phyloP scores from a whole-genome alignment of 257 asterid species.

The Nemophila menziesii region DNA sequence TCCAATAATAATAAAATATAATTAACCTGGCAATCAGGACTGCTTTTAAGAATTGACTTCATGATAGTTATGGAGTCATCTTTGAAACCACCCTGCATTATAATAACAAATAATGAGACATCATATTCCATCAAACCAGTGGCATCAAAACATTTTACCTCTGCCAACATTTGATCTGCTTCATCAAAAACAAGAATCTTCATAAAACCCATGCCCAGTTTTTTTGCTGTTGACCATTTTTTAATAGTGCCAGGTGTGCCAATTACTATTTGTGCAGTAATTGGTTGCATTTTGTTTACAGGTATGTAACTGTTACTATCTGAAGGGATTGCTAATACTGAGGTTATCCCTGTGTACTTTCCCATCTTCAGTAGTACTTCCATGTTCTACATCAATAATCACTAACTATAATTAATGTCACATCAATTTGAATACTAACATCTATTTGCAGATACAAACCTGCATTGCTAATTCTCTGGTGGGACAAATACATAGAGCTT shows the following conservation, averaged over 20 bases:
- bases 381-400: conserved; percentile 47
- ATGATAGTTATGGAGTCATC: conserved; percentile 63
- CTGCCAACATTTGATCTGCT: conserved; percentile 94
- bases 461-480: conserved; percentile 92
- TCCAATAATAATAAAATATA: conserved; percentile 1
- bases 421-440: background rate
- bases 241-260: conserved; percentile 94
- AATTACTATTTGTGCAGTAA: conserved; percentile 69
- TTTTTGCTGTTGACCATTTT: conserved; percentile 52
- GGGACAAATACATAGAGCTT: conserved; percentile 97
- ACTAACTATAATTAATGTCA: background rate
- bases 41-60: conserved; percentile 44
- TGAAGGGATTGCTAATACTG: conserved; percentile 66
- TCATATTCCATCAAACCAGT: background rate
- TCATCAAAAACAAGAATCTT: conserved; percentile 92
- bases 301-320: conserved; percentile 42
- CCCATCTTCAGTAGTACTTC: conserved; percentile 94
- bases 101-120: background rate
- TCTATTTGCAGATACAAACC: conserved; percentile 18
- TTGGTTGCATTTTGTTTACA: conserved; percentile 39
- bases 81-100: conserved; percentile 62
- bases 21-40: conserved; percentile 67
- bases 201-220: conserved; percentile 63
- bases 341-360: conserved; percentile 62
- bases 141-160: conserved; percentile 34